phyloP scores from a whole-genome alignment of 2,329 filamentous ascomycete species.

The Esteya vermicola region DNA sequence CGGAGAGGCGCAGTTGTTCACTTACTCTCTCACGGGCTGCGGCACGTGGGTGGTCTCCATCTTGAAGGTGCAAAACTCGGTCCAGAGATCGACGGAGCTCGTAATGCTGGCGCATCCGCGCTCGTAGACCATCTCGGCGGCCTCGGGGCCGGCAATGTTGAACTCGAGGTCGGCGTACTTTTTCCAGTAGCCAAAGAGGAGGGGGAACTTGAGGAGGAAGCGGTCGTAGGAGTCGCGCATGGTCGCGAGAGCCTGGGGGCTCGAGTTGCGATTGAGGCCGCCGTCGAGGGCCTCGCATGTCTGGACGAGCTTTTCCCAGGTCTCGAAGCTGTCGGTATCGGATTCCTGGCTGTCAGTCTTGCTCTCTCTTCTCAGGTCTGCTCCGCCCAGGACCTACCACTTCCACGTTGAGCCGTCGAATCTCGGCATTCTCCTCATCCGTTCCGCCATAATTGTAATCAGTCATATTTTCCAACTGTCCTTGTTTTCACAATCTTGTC shows the following conservation, averaged over 20 bases:
- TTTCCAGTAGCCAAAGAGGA: constrained; percentile 98
- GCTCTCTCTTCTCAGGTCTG: neutral
- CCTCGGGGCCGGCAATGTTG: constrained; percentile 89
- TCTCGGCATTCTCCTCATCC: constrained; percentile 70
- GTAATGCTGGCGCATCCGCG: constrained; percentile 85
- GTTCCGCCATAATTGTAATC: constrained; percentile 48
- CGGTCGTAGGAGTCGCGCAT: constrained; percentile 81
- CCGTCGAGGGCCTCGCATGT: constrained; percentile 77
- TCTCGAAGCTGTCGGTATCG: constrained; percentile 83
- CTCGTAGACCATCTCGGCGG: constrained; percentile 96
- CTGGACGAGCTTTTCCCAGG: constrained; percentile 84
- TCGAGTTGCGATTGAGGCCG: constrained; percentile 91
- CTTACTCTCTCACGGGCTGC: constrained; percentile 99
- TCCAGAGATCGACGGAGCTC: constrained; percentile 92
- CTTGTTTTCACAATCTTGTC: neutral
- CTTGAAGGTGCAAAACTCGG: constrained; percentile 95
- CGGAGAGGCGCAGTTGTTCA: constrained; percentile 25
- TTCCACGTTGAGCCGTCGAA: constrained; percentile 64
- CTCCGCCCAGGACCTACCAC: constrained; percentile 44
- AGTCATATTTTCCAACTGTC: too few relatives aligned
- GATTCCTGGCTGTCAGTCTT: constrained; percentile 33
- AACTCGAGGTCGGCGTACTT: constrained; percentile 98
- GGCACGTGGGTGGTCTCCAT: constrained; percentile 92
- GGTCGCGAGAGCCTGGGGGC: constrained; percentile 77
- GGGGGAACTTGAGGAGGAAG: constrained; percentile 85